These are phyloP conservation scores for Xylariaceae sp. DNA, from an alignment of 2,329 filamentous ascomycete genomes.

Conservation along the genomic window DNA sequence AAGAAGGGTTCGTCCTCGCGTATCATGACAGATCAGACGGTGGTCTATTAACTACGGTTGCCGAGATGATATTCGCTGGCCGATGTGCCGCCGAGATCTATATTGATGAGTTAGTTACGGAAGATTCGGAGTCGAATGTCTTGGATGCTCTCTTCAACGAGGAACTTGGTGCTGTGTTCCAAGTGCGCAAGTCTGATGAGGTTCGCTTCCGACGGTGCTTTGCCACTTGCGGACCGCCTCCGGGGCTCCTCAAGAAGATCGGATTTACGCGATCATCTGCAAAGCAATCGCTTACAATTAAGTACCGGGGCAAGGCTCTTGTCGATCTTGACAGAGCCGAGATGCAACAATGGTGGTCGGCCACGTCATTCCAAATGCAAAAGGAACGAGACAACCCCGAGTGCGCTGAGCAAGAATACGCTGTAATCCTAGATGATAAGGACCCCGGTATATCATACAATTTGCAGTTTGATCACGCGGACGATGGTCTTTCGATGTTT, in stretches of 20 bases:
- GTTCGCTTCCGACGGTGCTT: constrained; percentile 84
- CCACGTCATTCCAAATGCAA: constrained; percentile 88
- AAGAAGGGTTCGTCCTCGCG: constrained; percentile 35
- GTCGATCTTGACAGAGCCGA: constrained; percentile 63
- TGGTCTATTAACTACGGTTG: constrained; percentile 56
- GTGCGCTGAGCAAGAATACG: constrained; percentile 79
- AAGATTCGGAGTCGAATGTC: constrained; percentile 56
- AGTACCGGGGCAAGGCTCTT: constrained; percentile 62
- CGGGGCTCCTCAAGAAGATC: constrained; percentile 76
- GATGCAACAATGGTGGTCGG: constrained; percentile 83
- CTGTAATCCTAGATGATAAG: constrained; percentile 63
- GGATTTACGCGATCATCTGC: constrained; percentile 63
- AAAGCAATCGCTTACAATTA: constrained; percentile 73
- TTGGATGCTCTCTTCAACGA: constrained; percentile 88
- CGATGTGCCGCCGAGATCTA: constrained; percentile 82
- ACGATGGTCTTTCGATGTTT: constrained; percentile 66
- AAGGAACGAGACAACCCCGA: constrained; percentile 79
- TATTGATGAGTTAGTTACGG: constrained; percentile 66
- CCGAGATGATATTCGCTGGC: constrained; percentile 98
- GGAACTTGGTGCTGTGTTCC: constrained; percentile 93
- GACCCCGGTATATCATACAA: constrained; percentile 84
- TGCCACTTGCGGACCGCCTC: constrained; percentile 78
- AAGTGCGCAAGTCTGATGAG: constrained; percentile 80
- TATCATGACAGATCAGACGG: constrained; percentile 21
- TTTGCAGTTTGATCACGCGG: constrained; percentile 71